Percentiles rank a stretch among this genome's conserved stretches.
Evolutionary conservation across 2,329 filamentous ascomycete species (phyloP).

Genomic region (Parafenestella ontariensis): DNA sequence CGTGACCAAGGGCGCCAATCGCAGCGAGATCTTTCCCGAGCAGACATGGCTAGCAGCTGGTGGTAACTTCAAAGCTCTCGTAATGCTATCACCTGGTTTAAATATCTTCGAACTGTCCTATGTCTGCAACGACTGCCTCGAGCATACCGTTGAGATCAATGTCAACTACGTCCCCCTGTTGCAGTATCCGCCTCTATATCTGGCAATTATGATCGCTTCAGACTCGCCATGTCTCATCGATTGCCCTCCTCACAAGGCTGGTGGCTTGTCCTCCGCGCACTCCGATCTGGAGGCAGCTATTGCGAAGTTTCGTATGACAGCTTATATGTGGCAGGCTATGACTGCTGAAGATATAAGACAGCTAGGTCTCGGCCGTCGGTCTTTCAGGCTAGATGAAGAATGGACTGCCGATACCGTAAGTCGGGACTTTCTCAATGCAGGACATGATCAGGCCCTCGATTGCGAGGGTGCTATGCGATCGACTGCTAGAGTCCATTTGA

Average conservation of each 20-base stretch:
- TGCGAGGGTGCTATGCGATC: conserved; percentile 28
- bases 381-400: conserved; percentile 44
- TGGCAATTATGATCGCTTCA: conserved; percentile 42
- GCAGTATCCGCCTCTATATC: conserved; percentile 41
- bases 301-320: conserved; percentile 43
- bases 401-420: conserved; percentile 35
- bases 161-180: conserved; percentile 41
- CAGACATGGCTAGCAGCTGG: conserved; percentile 45
- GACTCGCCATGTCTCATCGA: conserved; percentile 43
- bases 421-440: conserved; percentile 26
- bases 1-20: conserved; percentile 22
- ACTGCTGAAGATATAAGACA: conserved; percentile 41
- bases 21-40: conserved; percentile 30
- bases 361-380: conserved; percentile 34
- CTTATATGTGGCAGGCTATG: conserved; percentile 47
- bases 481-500: conserved; percentile 37
- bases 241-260: conserved; percentile 36
- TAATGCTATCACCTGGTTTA: conserved; percentile 36
- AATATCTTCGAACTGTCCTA: conserved; percentile 33
- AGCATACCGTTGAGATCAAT: conserved; percentile 13
- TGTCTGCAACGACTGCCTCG: conserved; percentile 23
- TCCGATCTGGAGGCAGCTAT: conserved; percentile 38
- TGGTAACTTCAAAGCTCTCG: conserved; percentile 42
- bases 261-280: conserved; percentile 33
- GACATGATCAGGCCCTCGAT: conserved; percentile 13